Evolutionary conservation across 352 stramenopile species (phyloP), one percentile per base, ranked within the genome.

Genomic region (Phytophthora pseudosyringae): DNA sequence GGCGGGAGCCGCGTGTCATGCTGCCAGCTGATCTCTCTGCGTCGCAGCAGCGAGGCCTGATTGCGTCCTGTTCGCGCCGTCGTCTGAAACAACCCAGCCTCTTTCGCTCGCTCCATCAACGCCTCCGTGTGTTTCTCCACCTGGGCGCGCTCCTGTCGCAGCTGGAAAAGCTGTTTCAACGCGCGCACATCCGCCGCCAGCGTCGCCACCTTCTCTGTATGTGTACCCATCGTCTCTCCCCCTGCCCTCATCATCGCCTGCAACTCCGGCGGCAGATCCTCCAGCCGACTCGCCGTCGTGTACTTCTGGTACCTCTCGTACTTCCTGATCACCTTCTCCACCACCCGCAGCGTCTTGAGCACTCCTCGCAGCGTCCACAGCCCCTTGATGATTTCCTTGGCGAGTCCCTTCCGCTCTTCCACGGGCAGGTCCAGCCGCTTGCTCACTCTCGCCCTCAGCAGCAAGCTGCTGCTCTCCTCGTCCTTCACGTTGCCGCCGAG

Each of bases 141-240:
- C n/a, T 16, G 26, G 3, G 41, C 16, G 45, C 73, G 76, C 41
- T 89, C 64, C 21, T 86, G 65, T 18, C 82, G 80, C 13, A 94
- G 64, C 60, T 91, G 75, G 32, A 94, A 75, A 41, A 94, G 64
- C 52, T 94, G 86, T 38, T 81, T 85, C 41, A 94, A 50, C 2
- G 86, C 86, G 39, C 86, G 84, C 3, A 91, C 81, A 47, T 94
- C 86, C 0, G 86, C 84, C 5, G 86, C 86, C 25, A 94, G 50
- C 8, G 74, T 73, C 46, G 71, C 78, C 11, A 84, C 67, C 28
- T 80, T 86, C 3, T 80, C 75, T 1, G 51, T 54, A 4, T 47
- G 53, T 7, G 48, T n/a, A 4, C 68, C 63, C 4, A 50, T 50
- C 38, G 51, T 61, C 38, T 38, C n/a, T 44, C 25, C 38, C 40